A percentile compares a stretch with the other conserved stretches of the same genome.
These are phyloP conservation scores for Thymus mandschuricus DNA, from an alignment of 257 asterid species.

Conservation along the genomic window DNA sequence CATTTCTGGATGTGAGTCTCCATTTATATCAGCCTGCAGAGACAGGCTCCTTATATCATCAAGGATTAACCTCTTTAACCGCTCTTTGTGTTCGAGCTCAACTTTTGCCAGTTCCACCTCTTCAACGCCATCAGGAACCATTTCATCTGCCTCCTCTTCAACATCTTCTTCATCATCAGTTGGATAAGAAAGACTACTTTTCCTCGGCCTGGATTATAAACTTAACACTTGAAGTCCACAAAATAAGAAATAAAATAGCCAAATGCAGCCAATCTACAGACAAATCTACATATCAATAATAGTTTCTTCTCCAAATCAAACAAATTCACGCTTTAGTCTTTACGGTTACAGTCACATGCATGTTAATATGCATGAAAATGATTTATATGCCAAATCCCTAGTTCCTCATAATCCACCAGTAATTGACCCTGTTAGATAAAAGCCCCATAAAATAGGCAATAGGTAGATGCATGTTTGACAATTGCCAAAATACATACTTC, in stretches of 20 bases:
- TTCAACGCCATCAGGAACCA: slow-evolving; percentile 99
- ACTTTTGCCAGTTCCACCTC: slow-evolving; percentile 97
- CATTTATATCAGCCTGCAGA: slow-evolving; percentile 56
- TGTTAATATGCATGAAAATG: slow-evolving; percentile 4
- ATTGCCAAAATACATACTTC: slow-evolving; percentile 7
- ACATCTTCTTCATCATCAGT: slow-evolving; percentile 92
- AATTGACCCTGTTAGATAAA: neutral
- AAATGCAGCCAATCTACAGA: slow-evolving; percentile 23
- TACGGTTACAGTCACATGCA: neutral
- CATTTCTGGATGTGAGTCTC: slow-evolving; percentile 58
- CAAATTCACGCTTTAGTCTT: neutral
- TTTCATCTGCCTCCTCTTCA: slow-evolving; percentile 99
- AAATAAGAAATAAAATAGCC: slow-evolving; percentile 28
- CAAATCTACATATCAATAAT: slow-evolving; percentile 16
- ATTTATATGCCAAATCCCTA: slow-evolving; percentile 2
- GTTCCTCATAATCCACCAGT: neutral
- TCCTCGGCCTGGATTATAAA: slow-evolving; percentile 81
- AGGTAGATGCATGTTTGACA: slow-evolving; percentile 16
- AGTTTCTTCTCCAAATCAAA: slow-evolving; percentile 4
- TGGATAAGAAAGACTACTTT: slow-evolving; percentile 75
- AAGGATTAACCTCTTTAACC: slow-evolving; percentile 63
- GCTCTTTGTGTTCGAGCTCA: slow-evolving; percentile 84
- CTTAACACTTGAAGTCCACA: slow-evolving; percentile 32
- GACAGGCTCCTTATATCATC: slow-evolving; percentile 83
- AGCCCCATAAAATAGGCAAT: slow-evolving; percentile 18